phyloP scores from a whole-genome alignment of 78 protist species.

The Isochrysis galbana region DNA sequence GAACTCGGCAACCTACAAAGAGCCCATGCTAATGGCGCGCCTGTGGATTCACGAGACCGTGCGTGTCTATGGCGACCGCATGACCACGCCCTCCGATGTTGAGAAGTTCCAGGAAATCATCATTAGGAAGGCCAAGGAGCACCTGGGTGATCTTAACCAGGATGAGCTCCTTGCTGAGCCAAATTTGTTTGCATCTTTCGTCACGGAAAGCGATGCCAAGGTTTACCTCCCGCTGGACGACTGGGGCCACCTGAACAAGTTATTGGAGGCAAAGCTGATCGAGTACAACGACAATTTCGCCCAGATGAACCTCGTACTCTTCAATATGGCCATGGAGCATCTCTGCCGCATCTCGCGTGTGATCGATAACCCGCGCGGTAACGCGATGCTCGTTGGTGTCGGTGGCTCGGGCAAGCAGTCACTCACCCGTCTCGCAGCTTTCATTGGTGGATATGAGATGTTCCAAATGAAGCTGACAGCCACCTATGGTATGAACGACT shows the following conservation, averaged over 20 bases:
- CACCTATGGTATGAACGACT: constrained; percentile 39
- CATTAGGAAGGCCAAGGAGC: constrained; percentile 23
- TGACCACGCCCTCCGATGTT: constrained; percentile 44
- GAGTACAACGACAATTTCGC: constrained; percentile 68
- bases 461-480: constrained; percentile 60
- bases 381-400: constrained; percentile 81
- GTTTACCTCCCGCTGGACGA: neutral
- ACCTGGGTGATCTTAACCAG: constrained; percentile 25
- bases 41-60: constrained; percentile 68
- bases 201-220: constrained; percentile 10
- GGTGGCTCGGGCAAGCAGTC: constrained; percentile 79
- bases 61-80: constrained; percentile 75
- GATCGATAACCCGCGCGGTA: constrained; percentile 63
- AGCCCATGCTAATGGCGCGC: constrained; percentile 37
- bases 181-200: constrained; percentile 51
- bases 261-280: constrained; percentile 22
- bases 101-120: constrained; percentile 45
- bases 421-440: constrained; percentile 62
- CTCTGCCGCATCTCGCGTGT: constrained; percentile 71
- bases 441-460: constrained; percentile 55
- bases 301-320: constrained; percentile 74
- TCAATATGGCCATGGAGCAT: constrained; percentile 79
- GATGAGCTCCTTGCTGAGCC: constrained; percentile 37
- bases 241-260: neutral
- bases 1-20: neutral